Percentiles rank a stretch among this genome's conserved stretches.
Conservation (phyloP, 805 yeast genomes). For the Hanseniaspora lachancei region DNA sequence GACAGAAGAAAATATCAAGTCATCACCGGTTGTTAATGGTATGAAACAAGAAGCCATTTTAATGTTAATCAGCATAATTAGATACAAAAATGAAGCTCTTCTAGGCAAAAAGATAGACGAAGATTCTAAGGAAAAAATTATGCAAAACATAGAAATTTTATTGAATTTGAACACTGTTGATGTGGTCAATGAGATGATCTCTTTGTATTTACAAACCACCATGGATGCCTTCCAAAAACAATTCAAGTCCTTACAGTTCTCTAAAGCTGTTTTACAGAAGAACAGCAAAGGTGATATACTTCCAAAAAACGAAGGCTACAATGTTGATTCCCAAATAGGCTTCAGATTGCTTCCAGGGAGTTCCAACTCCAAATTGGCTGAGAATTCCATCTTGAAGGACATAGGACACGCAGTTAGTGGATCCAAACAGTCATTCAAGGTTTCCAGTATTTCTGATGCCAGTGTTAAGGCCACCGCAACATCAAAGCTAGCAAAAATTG, state of each 20-base stretch:
- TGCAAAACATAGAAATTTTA: slow-evolving; percentile 72
- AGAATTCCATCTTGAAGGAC: slow-evolving; percentile 42
- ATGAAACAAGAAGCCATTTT: slow-evolving; percentile 89
- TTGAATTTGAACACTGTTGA: slow-evolving; percentile 38
- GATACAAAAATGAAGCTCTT: slow-evolving; percentile 58
- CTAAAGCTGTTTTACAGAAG: slow-evolving; percentile 24
- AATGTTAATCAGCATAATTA: slow-evolving; percentile 77
- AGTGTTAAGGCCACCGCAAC: slow-evolving; percentile 1
- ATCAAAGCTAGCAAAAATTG: slow-evolving; percentile 74
- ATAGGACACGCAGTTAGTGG: slow-evolving; percentile 39
- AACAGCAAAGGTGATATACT: slow-evolving; percentile 37
- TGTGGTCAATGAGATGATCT: slow-evolving; percentile 30
- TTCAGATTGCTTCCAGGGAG: slow-evolving; percentile 64
- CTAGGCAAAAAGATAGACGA: slow-evolving; percentile 77
- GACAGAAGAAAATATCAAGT: slow-evolving; percentile 15
- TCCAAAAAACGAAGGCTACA: slow-evolving; percentile 51
- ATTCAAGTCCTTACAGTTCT: slow-evolving; percentile 32
- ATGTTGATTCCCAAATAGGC: slow-evolving; percentile 57
- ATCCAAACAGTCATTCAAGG: slow-evolving; percentile 37
- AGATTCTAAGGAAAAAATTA: slow-evolving; percentile 88
- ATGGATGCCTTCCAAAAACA: slow-evolving; percentile 70
- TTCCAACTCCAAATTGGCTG: slow-evolving; percentile 26
- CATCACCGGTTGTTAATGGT: slow-evolving; percentile 56
- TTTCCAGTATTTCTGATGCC: slow-evolving; percentile 30
- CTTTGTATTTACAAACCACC: slow-evolving; percentile 68